Percentiles rank a stretch among this genome's conserved stretches.
Conservation (phyloP, 495 filamentous ascomycete species). For the Aspergillus nidulans region DNA sequence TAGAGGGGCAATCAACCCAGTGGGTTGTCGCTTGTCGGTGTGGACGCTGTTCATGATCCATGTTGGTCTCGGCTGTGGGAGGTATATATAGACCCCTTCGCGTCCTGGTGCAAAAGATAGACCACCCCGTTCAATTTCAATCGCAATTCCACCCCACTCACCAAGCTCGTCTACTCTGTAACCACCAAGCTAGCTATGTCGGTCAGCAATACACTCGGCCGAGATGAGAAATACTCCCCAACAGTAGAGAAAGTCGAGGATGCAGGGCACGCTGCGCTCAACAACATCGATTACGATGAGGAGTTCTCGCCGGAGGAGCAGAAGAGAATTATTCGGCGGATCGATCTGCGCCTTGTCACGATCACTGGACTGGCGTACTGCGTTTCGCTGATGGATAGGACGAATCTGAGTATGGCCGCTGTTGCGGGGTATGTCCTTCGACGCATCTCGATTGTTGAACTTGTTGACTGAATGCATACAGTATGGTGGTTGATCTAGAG, state of each 20-base stretch:
- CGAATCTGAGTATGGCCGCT: slow-evolving; percentile 59
- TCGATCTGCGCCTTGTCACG: slow-evolving; percentile 60
- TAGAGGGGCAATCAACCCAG: no score
- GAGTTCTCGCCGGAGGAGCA: slow-evolving; percentile 35
- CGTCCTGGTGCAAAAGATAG: no score
- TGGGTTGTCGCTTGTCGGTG: no score
- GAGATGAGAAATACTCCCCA: slow-evolving; percentile 22
- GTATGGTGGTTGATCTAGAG: slow-evolving; percentile 51
- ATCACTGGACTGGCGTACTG: slow-evolving; percentile 64
- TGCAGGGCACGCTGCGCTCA: slow-evolving; percentile 14
- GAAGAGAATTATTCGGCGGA: slow-evolving; percentile 49
- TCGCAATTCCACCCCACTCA: no score
- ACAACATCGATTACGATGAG: slow-evolving; percentile 26
- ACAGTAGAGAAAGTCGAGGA: slow-evolving; percentile 30
- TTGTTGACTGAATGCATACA: slow-evolving; percentile 7
- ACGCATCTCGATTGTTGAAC: background rate
- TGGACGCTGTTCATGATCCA: no score
- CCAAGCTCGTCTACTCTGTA: no score
- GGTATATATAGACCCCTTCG: no score
- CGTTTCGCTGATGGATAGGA: slow-evolving; percentile 63
- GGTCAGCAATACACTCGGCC: slow-evolving; percentile 7
- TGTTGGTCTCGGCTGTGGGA: no score
- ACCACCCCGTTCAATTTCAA: no score
- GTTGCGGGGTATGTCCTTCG: slow-evolving; percentile 49
- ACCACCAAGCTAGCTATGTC: background rate